phyloP scores from a whole-genome alignment of 495 filamentous ascomycete genomes.

The Clavariopsis aquatica region DNA sequence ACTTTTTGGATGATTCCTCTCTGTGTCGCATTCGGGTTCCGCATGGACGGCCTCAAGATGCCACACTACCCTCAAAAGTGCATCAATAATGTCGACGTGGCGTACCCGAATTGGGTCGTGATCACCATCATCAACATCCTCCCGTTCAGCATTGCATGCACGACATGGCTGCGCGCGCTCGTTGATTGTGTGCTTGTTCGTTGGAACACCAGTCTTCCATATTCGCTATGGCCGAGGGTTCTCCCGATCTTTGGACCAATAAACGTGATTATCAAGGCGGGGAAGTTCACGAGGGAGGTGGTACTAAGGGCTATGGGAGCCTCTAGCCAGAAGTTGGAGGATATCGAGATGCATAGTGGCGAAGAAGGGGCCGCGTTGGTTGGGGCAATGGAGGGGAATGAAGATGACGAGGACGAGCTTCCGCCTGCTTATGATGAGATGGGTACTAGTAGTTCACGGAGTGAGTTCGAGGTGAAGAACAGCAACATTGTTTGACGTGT shows the following conservation, averaged over 20 bases:
- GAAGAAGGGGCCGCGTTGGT: conserved; percentile 11
- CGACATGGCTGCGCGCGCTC: conserved; percentile 10
- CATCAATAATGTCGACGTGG: neutral
- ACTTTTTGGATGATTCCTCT: conserved; percentile 3
- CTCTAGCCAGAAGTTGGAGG: neutral
- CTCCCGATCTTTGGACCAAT: neutral
- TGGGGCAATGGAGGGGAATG: conserved; percentile 1
- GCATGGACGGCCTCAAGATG: neutral
- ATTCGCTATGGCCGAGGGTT: neutral
- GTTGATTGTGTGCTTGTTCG: conserved; percentile 15
- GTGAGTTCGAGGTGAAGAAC: conserved; percentile 1
- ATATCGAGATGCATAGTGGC: conserved; percentile 2
- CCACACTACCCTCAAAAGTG: neutral
- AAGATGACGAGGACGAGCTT: neutral
- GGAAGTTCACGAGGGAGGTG: neutral
- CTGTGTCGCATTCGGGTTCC: conserved; percentile 4
- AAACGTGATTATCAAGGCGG: neutral
- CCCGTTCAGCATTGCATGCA: conserved; percentile 8
- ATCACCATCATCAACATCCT: conserved; percentile 6
- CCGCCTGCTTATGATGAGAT: conserved; percentile 1
- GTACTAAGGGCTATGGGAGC: neutral
- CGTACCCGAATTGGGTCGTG: conserved; percentile 2
- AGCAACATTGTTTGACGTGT: neutral
- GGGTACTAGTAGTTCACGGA: neutral
- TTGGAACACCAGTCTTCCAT: conserved; percentile 1